These are phyloP conservation scores for Dipteronia sinensis DNA, from an alignment of 345 rosid species.

Conservation along the genomic window DNA sequence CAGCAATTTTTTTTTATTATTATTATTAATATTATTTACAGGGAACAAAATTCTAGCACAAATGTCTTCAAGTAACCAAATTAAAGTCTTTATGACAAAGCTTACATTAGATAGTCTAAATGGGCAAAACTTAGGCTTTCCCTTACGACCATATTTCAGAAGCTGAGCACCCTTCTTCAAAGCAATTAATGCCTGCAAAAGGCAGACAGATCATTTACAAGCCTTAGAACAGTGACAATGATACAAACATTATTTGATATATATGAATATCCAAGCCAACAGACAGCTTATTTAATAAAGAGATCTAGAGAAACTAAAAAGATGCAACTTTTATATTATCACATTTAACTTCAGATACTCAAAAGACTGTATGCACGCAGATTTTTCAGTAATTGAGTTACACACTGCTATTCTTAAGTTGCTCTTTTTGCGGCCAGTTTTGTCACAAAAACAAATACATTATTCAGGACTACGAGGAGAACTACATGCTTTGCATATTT, in stretches of 20 bases:
- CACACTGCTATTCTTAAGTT: background rate
- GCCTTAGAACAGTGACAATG: background rate
- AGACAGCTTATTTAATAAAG: background rate
- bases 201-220: background rate
- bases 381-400: background rate
- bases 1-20: background rate
- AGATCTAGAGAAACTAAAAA: background rate
- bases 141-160: conserved; percentile 93
- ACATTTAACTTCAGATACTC: background rate
- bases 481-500: background rate
- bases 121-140: conserved; percentile 89
- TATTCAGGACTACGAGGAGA: background rate
- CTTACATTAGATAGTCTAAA: conserved; percentile 93
- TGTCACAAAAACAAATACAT: background rate
- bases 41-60: background rate
- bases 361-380: background rate
- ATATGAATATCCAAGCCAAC: background rate
- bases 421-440: background rate
- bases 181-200: conserved; percentile 78
- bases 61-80: conserved; percentile 7
- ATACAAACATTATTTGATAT: background rate
- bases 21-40: background rate
- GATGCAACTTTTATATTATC: background rate
- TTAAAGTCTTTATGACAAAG: conserved; percentile 15
- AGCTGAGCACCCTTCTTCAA: conserved; percentile 94